phyloP scores from a whole-genome alignment of 148 eudicot genomes.

The Pharnaceum exiguum region DNA sequence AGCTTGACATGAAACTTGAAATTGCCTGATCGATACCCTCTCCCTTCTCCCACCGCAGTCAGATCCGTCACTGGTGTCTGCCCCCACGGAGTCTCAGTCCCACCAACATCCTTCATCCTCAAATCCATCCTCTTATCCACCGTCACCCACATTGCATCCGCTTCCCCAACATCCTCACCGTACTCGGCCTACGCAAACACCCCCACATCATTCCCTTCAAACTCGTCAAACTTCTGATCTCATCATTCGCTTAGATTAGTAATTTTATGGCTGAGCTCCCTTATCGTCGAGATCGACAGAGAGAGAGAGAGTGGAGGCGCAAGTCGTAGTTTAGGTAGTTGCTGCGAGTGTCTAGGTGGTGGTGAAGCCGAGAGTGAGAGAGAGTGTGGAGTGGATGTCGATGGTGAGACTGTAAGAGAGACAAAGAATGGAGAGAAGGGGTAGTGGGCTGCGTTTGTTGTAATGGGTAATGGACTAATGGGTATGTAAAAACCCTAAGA shows the following conservation, averaged over 20 bases:
- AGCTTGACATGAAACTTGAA: slow-evolving; percentile 88
- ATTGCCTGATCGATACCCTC: slow-evolving; percentile 81
- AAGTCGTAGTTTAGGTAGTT: no score
- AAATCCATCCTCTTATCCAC: slow-evolving; percentile 85
- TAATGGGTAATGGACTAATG: no score
- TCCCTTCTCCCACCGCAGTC: slow-evolving; percentile 98
- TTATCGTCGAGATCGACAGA: no score
- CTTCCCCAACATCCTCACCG: slow-evolving; percentile 92
- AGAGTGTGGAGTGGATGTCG: no score
- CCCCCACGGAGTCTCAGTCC: slow-evolving; percentile 85
- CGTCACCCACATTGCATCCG: slow-evolving; percentile 85
- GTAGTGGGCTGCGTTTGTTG: no score
- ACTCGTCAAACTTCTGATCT: slow-evolving; percentile 96
- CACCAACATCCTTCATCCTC: slow-evolving; percentile 86
- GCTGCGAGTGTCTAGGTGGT: no score
- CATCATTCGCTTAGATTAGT: slow-evolving; percentile 89
- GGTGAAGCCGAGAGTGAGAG: no score
- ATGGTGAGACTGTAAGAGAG: no score
- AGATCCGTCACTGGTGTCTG: slow-evolving; percentile 92
- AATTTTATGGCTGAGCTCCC: no score
- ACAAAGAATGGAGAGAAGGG: no score
- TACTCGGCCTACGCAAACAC: slow-evolving; percentile 87
- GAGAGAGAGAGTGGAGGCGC: no score
- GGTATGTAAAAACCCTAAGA: no score
- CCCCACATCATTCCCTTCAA: slow-evolving; percentile 95